Evolutionary conservation across 1,284 basidiomycete species (phyloP), one percentile per base, ranked within the genome.

Genomic region (Blastosporella zonata): DNA sequence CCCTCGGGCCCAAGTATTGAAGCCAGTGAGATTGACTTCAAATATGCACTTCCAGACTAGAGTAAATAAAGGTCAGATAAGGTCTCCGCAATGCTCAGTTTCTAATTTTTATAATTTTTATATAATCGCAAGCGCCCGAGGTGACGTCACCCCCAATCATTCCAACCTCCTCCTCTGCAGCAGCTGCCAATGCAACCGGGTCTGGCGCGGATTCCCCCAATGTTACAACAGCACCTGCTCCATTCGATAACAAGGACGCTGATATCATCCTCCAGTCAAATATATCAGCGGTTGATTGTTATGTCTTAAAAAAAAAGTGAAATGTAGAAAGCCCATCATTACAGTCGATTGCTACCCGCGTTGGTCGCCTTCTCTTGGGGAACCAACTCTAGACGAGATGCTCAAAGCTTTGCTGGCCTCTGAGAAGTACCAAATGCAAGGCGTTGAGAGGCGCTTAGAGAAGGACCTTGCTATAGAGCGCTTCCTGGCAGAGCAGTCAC

Each of bases 191-290:
- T 27, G n/a, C n/a, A n/a, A n/a, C n/a, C n/a, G n/a, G n/a, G n/a
- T n/a, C n/a, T n/a, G n/a, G n/a, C n/a, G n/a, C n/a, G 10, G 6
- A 27, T 6, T 27, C 25, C 25, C 25, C 25, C 25, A 27, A 27
- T 27, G 6, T 20, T n/a, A 33, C 31, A 3, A 15, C n/a, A 15
- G 31, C 31, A 4, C 31, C 31, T 6, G 4, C 38, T 1, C 47
- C 67, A 12, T 67, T 67, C 53, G 55, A 69, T 48, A 59, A 62
- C 48, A 21, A 48, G 36, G 55, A 53, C 31, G 63, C 69, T 21
- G 73, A 76, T 48, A 53, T 74, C 34, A 64, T 71, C 18, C 59
- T 77, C 21, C 64, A 64, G 20, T 67, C 72, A 3, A 65, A 62
- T 12, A 69, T 72, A 54, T 57, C 61, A 37, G 33, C 38, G 6